A percentile compares a stretch with the other conserved stretches of the same genome.
Conservation (phyloP, 495 filamentous ascomycete genomes). For the Annulohypoxylon bovei region DNA sequence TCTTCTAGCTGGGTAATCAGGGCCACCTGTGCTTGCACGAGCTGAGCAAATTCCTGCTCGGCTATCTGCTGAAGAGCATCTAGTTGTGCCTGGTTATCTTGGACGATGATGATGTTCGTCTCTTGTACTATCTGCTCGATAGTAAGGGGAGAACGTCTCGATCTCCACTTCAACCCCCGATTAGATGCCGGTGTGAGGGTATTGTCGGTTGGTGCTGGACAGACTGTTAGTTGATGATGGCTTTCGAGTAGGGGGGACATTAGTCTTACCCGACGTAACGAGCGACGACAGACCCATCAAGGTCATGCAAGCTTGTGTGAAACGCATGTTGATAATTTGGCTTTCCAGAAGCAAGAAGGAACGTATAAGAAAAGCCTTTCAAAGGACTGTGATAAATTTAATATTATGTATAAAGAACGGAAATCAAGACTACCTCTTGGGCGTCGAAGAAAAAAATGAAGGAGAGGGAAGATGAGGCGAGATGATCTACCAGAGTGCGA, state of each 20-base stretch:
- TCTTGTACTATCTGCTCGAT: slow-evolving; percentile 46
- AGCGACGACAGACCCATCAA: slow-evolving; percentile 44
- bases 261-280: slow-evolving; percentile 44
- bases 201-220: slow-evolving; percentile 38
- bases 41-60: slow-evolving; percentile 48
- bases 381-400: slow-evolving; percentile 39
- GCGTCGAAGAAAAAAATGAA: slow-evolving; percentile 37
- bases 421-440: slow-evolving; percentile 41
- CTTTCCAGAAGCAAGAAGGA: slow-evolving; percentile 42
- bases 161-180: slow-evolving; percentile 41
- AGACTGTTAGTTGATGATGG: slow-evolving; percentile 20
- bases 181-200: slow-evolving; percentile 15
- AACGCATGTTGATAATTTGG: slow-evolving; percentile 44
- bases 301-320: slow-evolving; percentile 40
- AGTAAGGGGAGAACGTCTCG: slow-evolving; percentile 32
- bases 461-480: slow-evolving; percentile 27
- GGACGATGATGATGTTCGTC: slow-evolving; percentile 43
- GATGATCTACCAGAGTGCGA: slow-evolving; percentile 36
- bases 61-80: slow-evolving; percentile 45
- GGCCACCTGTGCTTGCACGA: slow-evolving; percentile 49
- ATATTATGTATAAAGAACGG: slow-evolving; percentile 34
- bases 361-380: slow-evolving; percentile 44
- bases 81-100: slow-evolving; percentile 45
- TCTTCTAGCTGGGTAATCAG: slow-evolving; percentile 46
- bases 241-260: not conserved